Evolutionary conservation across 306 rosid genomes (phyloP).

Genomic region (Corylus americana): DNA sequence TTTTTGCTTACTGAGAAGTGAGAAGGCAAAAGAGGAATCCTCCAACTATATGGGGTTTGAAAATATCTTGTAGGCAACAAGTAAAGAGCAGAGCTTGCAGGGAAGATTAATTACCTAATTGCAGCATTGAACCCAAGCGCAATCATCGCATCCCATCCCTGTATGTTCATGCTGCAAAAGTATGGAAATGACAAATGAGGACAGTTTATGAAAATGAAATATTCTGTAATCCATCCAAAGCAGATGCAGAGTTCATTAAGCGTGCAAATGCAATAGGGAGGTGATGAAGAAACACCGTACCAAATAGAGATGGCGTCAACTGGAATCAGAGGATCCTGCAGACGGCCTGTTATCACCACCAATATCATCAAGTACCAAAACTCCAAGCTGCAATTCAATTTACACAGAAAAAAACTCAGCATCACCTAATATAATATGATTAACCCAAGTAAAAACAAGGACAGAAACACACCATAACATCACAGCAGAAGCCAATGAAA

Average conservation of each 20-base stretch:
- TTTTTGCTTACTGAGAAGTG: not conserved
- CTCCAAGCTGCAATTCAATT: slow-evolving; percentile 66
- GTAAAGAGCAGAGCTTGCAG: not conserved
- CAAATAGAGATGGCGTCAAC: slow-evolving; percentile 78
- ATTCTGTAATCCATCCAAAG: not conserved
- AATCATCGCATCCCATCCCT: slow-evolving; percentile 82
- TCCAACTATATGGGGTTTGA: too few relatives aligned
- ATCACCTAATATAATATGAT: not conserved
- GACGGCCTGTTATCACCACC: slow-evolving; percentile 68
- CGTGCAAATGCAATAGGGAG: not conserved
- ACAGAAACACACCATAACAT: slow-evolving; percentile 63
- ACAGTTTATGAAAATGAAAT: too few relatives aligned
- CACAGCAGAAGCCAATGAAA: slow-evolving; percentile 76
- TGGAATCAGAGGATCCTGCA: slow-evolving; percentile 57
- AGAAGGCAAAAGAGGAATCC: not conserved
- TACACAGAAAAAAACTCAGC: not conserved
- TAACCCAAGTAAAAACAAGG: slow-evolving; percentile 5
- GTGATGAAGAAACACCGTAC: slow-evolving; percentile 33
- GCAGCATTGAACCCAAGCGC: slow-evolving; percentile 79
- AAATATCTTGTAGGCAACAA: not conserved
- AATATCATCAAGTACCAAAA: slow-evolving; percentile 84
- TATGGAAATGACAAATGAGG: not conserved
- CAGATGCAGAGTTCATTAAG: not conserved
- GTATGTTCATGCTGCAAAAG: slow-evolving; percentile 63
- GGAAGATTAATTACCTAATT: slow-evolving; percentile 55